Evolutionary conservation across 2,329 filamentous ascomycete genomes (phyloP), one percentile per base, ranked within the genome.

Genomic region (Alternaria ventricosa): DNA sequence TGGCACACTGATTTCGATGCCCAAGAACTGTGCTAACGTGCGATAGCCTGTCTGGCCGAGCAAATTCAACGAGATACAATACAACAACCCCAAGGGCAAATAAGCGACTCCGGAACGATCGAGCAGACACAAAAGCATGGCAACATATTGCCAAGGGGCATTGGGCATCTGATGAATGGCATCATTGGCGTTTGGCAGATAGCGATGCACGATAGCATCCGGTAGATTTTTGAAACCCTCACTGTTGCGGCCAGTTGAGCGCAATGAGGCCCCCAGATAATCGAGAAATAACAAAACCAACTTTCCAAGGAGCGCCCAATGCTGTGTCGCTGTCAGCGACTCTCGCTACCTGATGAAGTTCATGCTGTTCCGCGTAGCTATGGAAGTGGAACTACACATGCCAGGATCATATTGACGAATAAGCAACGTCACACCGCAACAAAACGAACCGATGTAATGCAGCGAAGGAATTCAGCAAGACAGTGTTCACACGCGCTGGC

Each of bases 21-120:
- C 25, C 10, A 44, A 10, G 0, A 30, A 10, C 28, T 28, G 22
- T 47, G 11, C 58, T 61, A 50, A 61, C 12, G 8, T 12, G 5
- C 15, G n/a, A 11, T 23, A 74, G 71, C 57, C 61, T 46, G 70
- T 78, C 22, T 75, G 67, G 65, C 73, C 74, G 1, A 55, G 51
- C 15, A 78, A 77, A 62, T 78, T 78, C 57, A 74, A 79, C 66
- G 71, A 79, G 65, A 63, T 69, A 47, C 75, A 77, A 46, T 69
- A 68, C 63, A 70, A 72, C 60, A 75, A 78, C 53, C 68, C 72
- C 53, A 78, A 78, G 69, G 73, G 75, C 60, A 79, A 79, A 77
- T 78, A 68, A 66, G 25, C 60, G 6, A 15, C 30, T 23, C 13
- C 23, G 10, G 28, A 20, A n/a, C 12, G 6, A 51, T 41, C n/a